phyloP scores from a whole-genome alignment of 768 basidiomycete species.

The Boletus bicolor region DNA sequence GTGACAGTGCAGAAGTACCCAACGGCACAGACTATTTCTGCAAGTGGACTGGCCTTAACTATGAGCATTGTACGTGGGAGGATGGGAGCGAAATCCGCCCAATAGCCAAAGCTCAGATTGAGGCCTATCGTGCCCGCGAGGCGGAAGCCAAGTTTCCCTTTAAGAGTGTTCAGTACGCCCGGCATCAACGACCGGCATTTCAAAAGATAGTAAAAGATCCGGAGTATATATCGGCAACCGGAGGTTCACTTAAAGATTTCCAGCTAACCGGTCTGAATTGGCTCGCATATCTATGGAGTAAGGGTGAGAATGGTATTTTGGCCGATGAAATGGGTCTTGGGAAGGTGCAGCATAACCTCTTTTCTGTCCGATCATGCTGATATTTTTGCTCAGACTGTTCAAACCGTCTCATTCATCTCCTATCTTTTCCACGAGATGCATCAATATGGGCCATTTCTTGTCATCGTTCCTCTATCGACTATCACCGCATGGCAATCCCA shows the following conservation, averaged over 20 bases:
- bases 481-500: slow-evolving; percentile 98
- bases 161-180: slow-evolving; percentile 70
- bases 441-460: slow-evolving; percentile 95
- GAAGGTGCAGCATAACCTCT: slow-evolving; percentile 51
- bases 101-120: slow-evolving; percentile 75
- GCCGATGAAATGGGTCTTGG: slow-evolving; percentile 99
- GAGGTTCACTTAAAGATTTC: slow-evolving; percentile 93
- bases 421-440: slow-evolving; percentile 90
- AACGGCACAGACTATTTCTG: slow-evolving; percentile 81
- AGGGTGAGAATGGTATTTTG: slow-evolving; percentile 93
- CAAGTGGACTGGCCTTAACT: slow-evolving; percentile 95
- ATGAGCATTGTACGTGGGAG: slow-evolving; percentile 97
- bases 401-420: slow-evolving; percentile 92
- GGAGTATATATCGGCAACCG: slow-evolving; percentile 72
- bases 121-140: slow-evolving; percentile 74
- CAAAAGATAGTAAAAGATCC: slow-evolving; percentile 85
- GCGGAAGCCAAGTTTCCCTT: slow-evolving; percentile 79
- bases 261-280: slow-evolving; percentile 98
- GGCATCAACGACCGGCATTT: slow-evolving; percentile 71
- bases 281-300: slow-evolving; percentile 95
- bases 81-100: slow-evolving; percentile 71
- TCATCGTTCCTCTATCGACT: slow-evolving; percentile 96
- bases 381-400: slow-evolving; percentile 64
- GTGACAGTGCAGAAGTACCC: slow-evolving; percentile 51
- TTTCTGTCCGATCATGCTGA: slow-evolving; percentile 11